A percentile compares a stretch with the other conserved stretches of the same genome.
Evolutionary conservation across 208 protist genomes (phyloP).

Genomic region (Hexamita inflata): DNA sequence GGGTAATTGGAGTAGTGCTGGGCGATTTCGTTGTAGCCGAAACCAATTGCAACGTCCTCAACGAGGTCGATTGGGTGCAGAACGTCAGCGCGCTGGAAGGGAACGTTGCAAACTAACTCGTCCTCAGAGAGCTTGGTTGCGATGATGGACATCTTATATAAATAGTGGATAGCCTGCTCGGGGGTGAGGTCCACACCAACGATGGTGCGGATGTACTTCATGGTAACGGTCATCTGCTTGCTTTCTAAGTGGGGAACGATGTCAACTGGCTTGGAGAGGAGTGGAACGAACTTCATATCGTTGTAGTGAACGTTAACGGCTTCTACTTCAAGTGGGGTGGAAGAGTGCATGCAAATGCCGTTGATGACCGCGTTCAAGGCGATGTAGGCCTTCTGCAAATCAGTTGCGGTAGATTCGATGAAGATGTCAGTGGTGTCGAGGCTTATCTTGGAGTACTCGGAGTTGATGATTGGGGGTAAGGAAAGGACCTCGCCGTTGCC

Average conservation of each 20-base stretch:
- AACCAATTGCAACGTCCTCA: slow-evolving; percentile 90
- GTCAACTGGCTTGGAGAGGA: not conserved
- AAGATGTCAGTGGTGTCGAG: slow-evolving; percentile 87
- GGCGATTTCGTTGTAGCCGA: slow-evolving; percentile 81
- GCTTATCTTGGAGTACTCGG: slow-evolving; percentile 81
- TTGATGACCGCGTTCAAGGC: not conserved
- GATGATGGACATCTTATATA: slow-evolving; percentile 69
- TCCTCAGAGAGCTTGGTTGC: slow-evolving; percentile 32
- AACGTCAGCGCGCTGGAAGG: slow-evolving; percentile 75
- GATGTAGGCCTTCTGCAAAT: slow-evolving; percentile 64
- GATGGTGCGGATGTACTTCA: slow-evolving; percentile 27
- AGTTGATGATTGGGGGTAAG: slow-evolving; percentile 98
- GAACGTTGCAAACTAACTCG: slow-evolving; percentile 60
- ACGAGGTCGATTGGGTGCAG: slow-evolving; percentile 81
- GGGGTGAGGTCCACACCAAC: slow-evolving; percentile 65
- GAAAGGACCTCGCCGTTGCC: slow-evolving; percentile 65
- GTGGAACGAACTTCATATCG: not conserved
- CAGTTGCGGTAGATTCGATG: slow-evolving; percentile 93
- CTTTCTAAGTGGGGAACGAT: not conserved
- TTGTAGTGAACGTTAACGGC: not conserved
- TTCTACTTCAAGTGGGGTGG: not conserved
- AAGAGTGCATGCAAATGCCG: not conserved
- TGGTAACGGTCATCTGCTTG: not conserved
- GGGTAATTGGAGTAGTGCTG: slow-evolving; percentile 50
- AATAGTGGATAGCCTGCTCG: slow-evolving; percentile 57